Evolutionary conservation across 345 rosid genomes (phyloP), one percentile per base, ranked within the genome.

Genomic region (Gossypium rotundifolium): DNA sequence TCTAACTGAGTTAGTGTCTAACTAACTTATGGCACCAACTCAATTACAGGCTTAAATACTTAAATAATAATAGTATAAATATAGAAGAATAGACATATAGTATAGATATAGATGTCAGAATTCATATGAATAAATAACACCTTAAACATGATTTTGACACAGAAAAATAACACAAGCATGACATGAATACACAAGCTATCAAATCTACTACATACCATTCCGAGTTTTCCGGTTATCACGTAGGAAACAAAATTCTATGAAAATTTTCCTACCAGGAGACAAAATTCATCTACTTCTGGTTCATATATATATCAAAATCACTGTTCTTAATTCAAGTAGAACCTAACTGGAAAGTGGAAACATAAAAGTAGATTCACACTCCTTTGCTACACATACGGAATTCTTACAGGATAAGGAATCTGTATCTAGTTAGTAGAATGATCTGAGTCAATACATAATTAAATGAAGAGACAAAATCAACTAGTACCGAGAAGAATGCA

Each of bases 301-400:
- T 53, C 74, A 40, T 18, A 38, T 3, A 33, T 14, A 51, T 12
- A 51, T 51, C 18, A 14, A 33, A 14, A 33, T 59, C 67, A 45
- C 22, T 25, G 42, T 22, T 57, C 67, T 72, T 23, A 45, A 40
- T 18, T 71, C 63, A 70, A 11, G 63, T 22, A 25, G 12, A 69
- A 51, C 40, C 75, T 45, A 72, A 60, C 67, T 13, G 22, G 67
- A 23, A 72, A 60, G 44, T 14, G 16, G 68, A 44, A 23, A 23
- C 52, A 61, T 17, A 61, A 20, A 61, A 48, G 44, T 44, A 45
- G 75, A 46, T 61, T 45, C 68, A 73, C 46, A 45, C n/a, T 27
- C 68, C 48, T 45, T 46, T 16, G 55, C 40, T 45, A 48, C 67
- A 25, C 17, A 29, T 9, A 29, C 48, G 59, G 62, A 73, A 29